Evolutionary conservation across 1,139 yeast species (phyloP).

Genomic region (Kodamaea ohmeri): DNA sequence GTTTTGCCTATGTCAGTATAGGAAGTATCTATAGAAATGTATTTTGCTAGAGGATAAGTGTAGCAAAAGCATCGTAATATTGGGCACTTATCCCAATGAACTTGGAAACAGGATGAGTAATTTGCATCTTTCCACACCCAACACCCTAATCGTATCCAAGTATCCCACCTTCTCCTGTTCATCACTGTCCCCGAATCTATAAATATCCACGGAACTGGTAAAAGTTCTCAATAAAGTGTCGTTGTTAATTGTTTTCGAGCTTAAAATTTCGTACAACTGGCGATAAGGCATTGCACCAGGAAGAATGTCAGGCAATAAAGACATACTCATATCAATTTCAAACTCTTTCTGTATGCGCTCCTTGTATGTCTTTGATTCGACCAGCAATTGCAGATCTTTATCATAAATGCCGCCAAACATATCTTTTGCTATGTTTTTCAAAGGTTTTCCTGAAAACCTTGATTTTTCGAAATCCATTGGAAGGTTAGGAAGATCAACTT

Average conservation of each 20-base stretch:
- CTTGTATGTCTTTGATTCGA: slow-evolving; percentile 23
- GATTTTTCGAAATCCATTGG: slow-evolving; percentile 17
- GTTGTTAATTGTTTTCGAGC: slow-evolving; percentile 18
- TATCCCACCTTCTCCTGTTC: slow-evolving; percentile 1
- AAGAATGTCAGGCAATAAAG: slow-evolving; percentile 25
- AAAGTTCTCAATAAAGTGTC: slow-evolving; percentile 9
- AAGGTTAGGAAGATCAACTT: background rate
- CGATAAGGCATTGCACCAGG: slow-evolving; percentile 53
- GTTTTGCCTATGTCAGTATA: background rate
- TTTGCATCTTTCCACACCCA: slow-evolving; percentile 4
- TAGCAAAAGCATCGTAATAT: too few species aligned
- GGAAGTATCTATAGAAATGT: background rate
- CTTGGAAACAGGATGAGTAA: background rate
- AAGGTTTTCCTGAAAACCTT: slow-evolving; percentile 11
- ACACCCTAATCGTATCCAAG: slow-evolving; percentile 8
- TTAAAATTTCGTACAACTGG: slow-evolving; percentile 37
- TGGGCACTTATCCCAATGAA: background rate
- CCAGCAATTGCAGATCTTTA: background rate
- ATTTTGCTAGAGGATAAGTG: too few species aligned
- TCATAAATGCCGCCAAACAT: slow-evolving; percentile 28
- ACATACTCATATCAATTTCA: slow-evolving; percentile 16
- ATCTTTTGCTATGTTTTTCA: slow-evolving; percentile 31
- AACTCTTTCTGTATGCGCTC: slow-evolving; percentile 18
- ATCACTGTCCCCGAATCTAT: background rate
- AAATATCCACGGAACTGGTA: background rate